Base-by-base conservation (phyloP, 1,139 yeast genomes). In the Saccharomyces hybrid region DNA sequence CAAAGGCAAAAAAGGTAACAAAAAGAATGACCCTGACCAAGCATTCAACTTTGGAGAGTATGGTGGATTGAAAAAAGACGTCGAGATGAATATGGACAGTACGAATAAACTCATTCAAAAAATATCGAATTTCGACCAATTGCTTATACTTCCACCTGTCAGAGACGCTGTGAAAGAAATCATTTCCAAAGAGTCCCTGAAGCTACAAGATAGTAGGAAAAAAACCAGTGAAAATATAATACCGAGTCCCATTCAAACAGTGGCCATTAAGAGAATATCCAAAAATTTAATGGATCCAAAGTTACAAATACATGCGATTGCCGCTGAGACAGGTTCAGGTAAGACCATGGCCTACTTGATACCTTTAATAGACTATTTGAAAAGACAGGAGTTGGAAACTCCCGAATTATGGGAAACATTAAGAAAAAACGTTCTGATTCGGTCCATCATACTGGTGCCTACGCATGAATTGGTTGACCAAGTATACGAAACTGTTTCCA, bases 291-390 rank as follows among this genome's bases (percentile, higher is more conserved):
- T 61, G 70, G 73, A 71, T 31, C 69, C 70, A 16, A 75, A 78
- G 56, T 70, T 83, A 48, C 83, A 83, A 61, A 78, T 86, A 0
- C 89, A 83, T 72, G 82, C 95, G 2, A 70, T 93, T 55, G 97
- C 97, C 1, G 97, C 97, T 2, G 98, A 93, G 68, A 93, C 99
- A 0, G 99, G 98, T 0, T 86, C 96, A 0, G 98, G 99, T 7
- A 93, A 93, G 69, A 93, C 99, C 0, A 82, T 96, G 83, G 90
- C 97, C 0, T 93, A 91, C 66, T 69, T 91, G 57, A 82, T 88
- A 0, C 90, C 96, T 0, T 61, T 91, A 44, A 63, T 91, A 52
- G 86, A 89, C 53, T 82, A 80, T 60, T 73, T 88, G 63, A 82
- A 79, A 61, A 83, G 85, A 58, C 82, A 80, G 56, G 80, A 80